phyloP scores from a whole-genome alignment of 2,329 filamentous ascomycete genomes.

The Alternaria postmessia region DNA sequence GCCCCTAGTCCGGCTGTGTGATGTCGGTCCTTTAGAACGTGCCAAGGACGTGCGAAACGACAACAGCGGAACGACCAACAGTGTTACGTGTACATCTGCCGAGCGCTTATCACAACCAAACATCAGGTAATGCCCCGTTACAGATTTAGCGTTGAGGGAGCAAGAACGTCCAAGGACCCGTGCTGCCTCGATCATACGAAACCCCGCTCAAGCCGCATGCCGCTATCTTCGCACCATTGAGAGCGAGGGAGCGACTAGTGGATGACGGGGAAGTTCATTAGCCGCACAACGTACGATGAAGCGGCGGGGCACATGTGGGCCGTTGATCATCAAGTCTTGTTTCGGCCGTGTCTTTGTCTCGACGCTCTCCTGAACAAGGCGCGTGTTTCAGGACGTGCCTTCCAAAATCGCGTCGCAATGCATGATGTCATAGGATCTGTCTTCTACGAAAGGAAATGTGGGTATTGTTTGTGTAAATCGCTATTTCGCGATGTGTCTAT shows the following conservation, averaged over 20 bases:
- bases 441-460: not conserved
- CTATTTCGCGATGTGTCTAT: constrained; percentile 11
- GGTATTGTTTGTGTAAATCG: not conserved
- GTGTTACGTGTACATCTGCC: constrained; percentile 16
- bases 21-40: constrained; percentile 9
- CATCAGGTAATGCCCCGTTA: constrained; percentile 2
- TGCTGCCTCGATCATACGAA: not conserved
- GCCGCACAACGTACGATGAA: constrained; percentile 4
- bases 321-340: constrained; percentile 9
- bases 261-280: constrained; percentile 6
- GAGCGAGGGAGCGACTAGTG: not conserved
- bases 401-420: not conserved
- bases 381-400: not conserved
- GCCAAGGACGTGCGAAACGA: constrained; percentile 18
- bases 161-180: not conserved
- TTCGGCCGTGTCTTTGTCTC: constrained; percentile 7
- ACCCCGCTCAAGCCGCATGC: constrained; percentile 6
- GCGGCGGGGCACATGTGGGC: constrained; percentile 3
- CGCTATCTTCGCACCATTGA: constrained; percentile 11
- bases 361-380: not conserved
- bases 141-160: constrained; percentile 1
- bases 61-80: constrained; percentile 10
- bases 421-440: constrained; percentile 18
- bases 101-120: constrained; percentile 9
- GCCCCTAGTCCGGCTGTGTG: constrained; percentile 1